Base-by-base conservation (phyloP, 345 rosid genomes). In the Boechera divaricarpa region DNA sequence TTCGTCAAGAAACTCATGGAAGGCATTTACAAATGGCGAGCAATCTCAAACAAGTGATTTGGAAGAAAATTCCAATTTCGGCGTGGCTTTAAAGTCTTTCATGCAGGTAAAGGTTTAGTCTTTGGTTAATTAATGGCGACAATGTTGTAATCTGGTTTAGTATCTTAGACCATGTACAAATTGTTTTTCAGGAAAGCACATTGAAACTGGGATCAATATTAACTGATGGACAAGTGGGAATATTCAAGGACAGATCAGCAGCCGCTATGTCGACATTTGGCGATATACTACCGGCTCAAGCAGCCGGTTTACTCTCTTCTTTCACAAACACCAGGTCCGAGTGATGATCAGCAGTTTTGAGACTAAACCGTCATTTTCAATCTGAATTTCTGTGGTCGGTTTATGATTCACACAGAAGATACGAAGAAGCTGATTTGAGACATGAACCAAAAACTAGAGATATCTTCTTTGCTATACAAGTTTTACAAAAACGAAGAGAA, bases 231-330 rank as follows among this genome's bases (percentile, higher is more conserved):
- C 99, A 95, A 81, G 99, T 89, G 28, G 98, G 97, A 60, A 88
- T 95, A 83, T 95, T 95, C 87, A 95, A 88, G 84, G 98, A 95
- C 76, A 86, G 94, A 87, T 92, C 99, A 45, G 93, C 97, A 6
- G 85, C 98, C 29, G 94, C 98, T 67, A 91, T 95, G 93, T 95
- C 98, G 35, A 87, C 98, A 6, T 95, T 95, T 67, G 96, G 99
- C 36, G 99, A 95, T 81, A 94, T 95, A 79, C 82, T 95, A 74
- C 99, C 99, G 4, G 89, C 86, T 59, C 98, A 91, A 77, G 99
- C 99, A 32, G 94, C 96, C 0, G 97, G 98, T 72, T 93, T 95
- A 79, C 98, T 95, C 84, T 95, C 99, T 68, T 95, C 99, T 60
- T 92, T 95, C 81, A 92, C 99, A 5, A 72, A 87, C 35, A 79